phyloP scores from a whole-genome alignment of 257 asterid species.

The Rehmannia glutinosa region DNA sequence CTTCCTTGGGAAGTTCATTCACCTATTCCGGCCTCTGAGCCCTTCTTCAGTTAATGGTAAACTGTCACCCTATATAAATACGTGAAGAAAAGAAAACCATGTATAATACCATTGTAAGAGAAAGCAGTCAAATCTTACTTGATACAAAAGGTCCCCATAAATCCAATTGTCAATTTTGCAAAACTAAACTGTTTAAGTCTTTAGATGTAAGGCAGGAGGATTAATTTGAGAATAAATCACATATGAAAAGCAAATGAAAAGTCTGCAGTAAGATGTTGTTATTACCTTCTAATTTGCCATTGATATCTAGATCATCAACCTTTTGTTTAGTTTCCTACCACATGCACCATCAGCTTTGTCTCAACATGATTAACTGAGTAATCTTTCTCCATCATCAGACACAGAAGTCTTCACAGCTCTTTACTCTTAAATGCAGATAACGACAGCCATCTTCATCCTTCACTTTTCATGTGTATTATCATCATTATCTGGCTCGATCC shows the following conservation, averaged over 20 bases:
- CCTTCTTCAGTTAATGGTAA: slow-evolving; percentile 23
- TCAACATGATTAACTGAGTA: slow-evolving; percentile 16
- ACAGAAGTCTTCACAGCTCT: slow-evolving; percentile 18
- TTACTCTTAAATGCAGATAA: slow-evolving; percentile 35
- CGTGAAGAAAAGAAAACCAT: slow-evolving; percentile 7
- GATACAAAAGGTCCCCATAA: too few relatives aligned
- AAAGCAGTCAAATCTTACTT: not conserved
- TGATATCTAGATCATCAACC: slow-evolving; percentile 22
- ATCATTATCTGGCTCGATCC: slow-evolving; percentile 51
- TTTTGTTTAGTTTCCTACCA: slow-evolving; percentile 23
- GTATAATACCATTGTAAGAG: not conserved
- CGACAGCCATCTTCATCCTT: slow-evolving; percentile 39
- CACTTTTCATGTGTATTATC: slow-evolving; percentile 30
- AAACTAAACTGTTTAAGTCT: too few relatives aligned
- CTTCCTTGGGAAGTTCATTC: slow-evolving; percentile 19
- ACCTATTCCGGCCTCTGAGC: not conserved
- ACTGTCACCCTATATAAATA: slow-evolving; percentile 18
- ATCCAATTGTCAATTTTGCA: too few relatives aligned
- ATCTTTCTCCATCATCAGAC: slow-evolving; percentile 29
- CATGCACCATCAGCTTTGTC: slow-evolving; percentile 22
- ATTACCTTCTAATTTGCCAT: slow-evolving; percentile 27
- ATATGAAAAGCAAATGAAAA: slow-evolving; percentile 4
- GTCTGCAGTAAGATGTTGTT: not conserved
- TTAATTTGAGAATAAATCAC: not conserved
- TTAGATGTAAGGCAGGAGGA: too few relatives aligned